These are phyloP conservation scores for Cymbidium sinense DNA, from an alignment of 106 monocot genomes.

Conservation along the genomic window DNA sequence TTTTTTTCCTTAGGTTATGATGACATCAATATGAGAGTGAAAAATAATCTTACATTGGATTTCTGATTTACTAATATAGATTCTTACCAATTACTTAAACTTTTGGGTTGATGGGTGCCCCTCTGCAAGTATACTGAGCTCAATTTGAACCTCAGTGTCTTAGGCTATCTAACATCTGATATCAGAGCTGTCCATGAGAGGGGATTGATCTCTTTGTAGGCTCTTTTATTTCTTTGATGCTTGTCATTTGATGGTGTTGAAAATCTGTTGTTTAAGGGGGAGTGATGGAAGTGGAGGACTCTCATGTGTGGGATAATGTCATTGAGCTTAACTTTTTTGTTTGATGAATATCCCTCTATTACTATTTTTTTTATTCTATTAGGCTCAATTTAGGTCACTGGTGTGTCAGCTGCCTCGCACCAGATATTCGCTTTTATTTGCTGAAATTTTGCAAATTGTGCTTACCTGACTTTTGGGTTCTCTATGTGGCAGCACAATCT, in stretches of 20 bases:
- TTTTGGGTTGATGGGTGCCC: neutral
- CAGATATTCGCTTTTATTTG: neutral
- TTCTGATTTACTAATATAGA: neutral
- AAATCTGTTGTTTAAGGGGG: neutral
- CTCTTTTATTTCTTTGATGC: no score
- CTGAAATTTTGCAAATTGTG: neutral
- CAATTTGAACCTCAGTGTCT: neutral
- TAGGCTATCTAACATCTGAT: no score
- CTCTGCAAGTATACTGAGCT: neutral
- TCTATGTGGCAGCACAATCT: slow-evolving; percentile 60
- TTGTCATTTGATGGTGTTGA: neutral
- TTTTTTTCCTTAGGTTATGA: no score
- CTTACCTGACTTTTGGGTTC: neutral
- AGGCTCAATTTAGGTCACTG: neutral
- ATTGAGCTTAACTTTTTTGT: neutral
- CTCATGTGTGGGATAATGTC: neutral
- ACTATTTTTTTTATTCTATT: neutral
- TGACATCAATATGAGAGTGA: neutral
- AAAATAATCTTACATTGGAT: neutral
- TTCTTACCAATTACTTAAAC: neutral
- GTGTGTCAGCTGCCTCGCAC: neutral
- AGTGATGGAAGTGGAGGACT: neutral
- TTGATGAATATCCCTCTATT: neutral
- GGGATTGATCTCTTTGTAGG: no score
- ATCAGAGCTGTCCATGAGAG: no score